Evolutionary conservation across 2,329 filamentous ascomycete genomes (phyloP).

Genomic region (Coniochaeta ligniaria): DNA sequence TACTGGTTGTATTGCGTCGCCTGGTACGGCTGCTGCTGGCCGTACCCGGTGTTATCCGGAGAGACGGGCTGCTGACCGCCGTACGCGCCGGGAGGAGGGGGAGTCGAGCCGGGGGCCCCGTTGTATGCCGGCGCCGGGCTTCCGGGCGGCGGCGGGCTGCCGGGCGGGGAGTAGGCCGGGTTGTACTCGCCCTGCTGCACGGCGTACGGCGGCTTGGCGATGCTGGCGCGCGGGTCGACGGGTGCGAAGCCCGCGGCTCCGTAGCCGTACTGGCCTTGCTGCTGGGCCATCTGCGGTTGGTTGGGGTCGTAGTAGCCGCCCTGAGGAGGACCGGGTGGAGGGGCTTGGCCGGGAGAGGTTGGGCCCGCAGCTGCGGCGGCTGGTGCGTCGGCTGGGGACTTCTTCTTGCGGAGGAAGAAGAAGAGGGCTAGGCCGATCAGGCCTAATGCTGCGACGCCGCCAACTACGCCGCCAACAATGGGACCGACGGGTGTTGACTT

Average conservation of each 20-base stretch:
- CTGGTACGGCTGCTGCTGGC: conserved; percentile 4
- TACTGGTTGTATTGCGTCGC: conserved; percentile 2
- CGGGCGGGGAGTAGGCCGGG: background rate
- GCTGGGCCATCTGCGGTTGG: conserved; percentile 10
- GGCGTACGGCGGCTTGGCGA: conserved; percentile 15
- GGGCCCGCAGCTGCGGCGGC: conserved; percentile 2
- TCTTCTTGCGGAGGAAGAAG: conserved; percentile 20
- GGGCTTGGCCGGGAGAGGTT: background rate
- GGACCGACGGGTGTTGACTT: conserved; percentile 14
- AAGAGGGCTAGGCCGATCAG: conserved; percentile 19
- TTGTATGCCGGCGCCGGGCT: background rate
- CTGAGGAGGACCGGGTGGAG: conserved; percentile 2
- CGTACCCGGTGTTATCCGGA: background rate
- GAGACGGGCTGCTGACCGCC: background rate
- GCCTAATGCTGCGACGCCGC: conserved; percentile 19
- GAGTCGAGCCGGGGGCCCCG: background rate
- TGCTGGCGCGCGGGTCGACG: conserved; percentile 13
- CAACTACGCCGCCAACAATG: conserved; percentile 25
- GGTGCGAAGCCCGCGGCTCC: conserved; percentile 5
- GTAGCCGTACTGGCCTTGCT: conserved; percentile 10
- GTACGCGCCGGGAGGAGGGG: conserved; percentile 4
- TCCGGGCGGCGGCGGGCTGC: background rate
- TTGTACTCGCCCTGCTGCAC: background rate
- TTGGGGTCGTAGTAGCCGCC: conserved; percentile 7
- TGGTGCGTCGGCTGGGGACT: conserved; percentile 4